Evolutionary conservation across 2,329 filamentous ascomycete species (phyloP), one percentile per base, ranked within the genome.

Genomic region (Aspergillus novoparasiticus): DNA sequence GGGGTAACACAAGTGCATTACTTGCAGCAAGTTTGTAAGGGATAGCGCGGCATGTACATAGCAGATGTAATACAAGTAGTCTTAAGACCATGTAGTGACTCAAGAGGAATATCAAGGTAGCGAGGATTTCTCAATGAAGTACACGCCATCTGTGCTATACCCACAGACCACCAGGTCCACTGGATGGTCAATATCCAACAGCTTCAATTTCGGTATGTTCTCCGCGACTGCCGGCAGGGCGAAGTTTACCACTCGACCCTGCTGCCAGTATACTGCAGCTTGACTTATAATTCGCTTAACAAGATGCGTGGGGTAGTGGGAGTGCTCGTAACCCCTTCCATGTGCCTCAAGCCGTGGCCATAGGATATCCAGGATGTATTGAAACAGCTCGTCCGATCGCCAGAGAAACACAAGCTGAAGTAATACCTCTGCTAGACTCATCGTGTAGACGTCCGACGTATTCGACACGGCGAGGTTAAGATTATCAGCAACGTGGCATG

Each of bases 261-360:
- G 5, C 2, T 6, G 39, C 64, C 64, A 68, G 19, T 65, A 60
- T 12, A 10, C 55, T 6, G 66, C 64, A 23, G 66, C 32, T 4
- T 64, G 62, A 14, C 63, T 57, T 21, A 71, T 68, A 43, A 68
- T 65, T 4, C 68, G 59, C 58, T 71, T 71, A 8, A 59, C 67
- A 2, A 71, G 58, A 55, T 71, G 69, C 0, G 69, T 71, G 1
- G 69, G 69, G 28, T 66, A 67, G 57, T 71, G 69, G 16, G 69
- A 71, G 56, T 71, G 67, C 50, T 71, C 69, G 50, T 62, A 71
- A 6, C 69, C 69, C 39, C 66, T 60, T 14, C 62, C 65, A 2
- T 50, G 53, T 2, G 14, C 34, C 43, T 71, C 69, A 1, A 71
- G 36, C 2, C 39, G 59, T 39, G 68, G 69, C 68, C 68, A 71